Evolutionary conservation across 202 grass and related monocot species (phyloP), one percentile per base, ranked within the genome.

Genomic region (Zoysia matrella): DNA sequence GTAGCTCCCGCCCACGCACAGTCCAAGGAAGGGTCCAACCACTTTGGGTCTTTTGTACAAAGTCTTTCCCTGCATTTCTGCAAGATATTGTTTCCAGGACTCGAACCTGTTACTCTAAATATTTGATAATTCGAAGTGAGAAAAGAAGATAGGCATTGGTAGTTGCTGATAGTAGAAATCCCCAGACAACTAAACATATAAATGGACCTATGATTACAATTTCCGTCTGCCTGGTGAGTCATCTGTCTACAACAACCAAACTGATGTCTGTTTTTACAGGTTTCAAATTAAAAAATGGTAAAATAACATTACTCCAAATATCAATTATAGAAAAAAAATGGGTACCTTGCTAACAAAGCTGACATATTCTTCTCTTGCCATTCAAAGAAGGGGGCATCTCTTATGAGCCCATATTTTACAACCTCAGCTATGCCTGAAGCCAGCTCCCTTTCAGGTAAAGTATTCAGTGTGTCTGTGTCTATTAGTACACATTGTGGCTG

Each of bases 361-460:
- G 76, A 48, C 89, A 99, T 90, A 52, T 96, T 99, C 68, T 92
- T 92, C 89, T 95, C 96, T 88, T 93, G 96, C 91, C 96, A 99
- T 68, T 95, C 89, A 77, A 99, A 99, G 87, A 99, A 99, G 12
- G 85, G 71, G 2, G 96, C 89, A 49, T 99, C 93, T 84, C 96
- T 95, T 46, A 95, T 99, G 72, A 99, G 96, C 15, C 91, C 93
- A 81, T 99, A 99, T 63, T 99, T 95, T 52, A 99, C 91, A 30
- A 99, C 87, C 76, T 95, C 93, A 58, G 67, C 91, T 42, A 95
- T 69, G 58, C 96, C 96, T 85, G 96, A 99, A 88, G 89, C 96
- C 18, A 99, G 74, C 62, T 94, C 96, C 76, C 83, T 85, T 1
- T 94, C 91, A 1, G 92, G 93, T 85, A 99, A 92, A 42, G 93